A percentile compares a stretch with the other conserved stretches of the same genome.
phyloP scores from a whole-genome alignment of 768 basidiomycete species.

The Suillus alpinus region DNA sequence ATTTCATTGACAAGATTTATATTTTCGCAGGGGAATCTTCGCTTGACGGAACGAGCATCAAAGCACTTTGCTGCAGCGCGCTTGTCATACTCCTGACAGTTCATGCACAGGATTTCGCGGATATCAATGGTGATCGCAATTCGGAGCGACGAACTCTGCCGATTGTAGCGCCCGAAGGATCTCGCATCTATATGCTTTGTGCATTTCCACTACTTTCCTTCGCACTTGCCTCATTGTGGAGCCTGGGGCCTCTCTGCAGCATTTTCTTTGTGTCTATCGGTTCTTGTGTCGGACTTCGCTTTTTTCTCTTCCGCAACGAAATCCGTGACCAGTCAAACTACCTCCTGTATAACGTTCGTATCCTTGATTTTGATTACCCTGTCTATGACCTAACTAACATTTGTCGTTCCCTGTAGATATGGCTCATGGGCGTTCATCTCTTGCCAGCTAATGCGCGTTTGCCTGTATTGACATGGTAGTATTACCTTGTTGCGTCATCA shows the following conservation, averaged over 20 bases:
- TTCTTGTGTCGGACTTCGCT: slow-evolving; percentile 14
- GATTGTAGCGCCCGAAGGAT: slow-evolving; percentile 19
- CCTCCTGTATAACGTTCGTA: slow-evolving; percentile 14
- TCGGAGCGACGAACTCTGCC: slow-evolving; percentile 31
- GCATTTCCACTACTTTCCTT: slow-evolving; percentile 15
- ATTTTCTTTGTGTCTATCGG: slow-evolving; percentile 10
- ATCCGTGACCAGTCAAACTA: slow-evolving; percentile 11
- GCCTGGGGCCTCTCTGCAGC: slow-evolving; percentile 9
- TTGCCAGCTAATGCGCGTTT: not conserved
- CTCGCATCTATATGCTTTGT: slow-evolving; percentile 10
- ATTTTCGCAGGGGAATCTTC: not conserved
- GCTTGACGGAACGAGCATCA: slow-evolving; percentile 7
- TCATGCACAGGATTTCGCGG: slow-evolving; percentile 35
- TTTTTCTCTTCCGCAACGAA: slow-evolving; percentile 11
- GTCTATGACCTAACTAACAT: not conserved
- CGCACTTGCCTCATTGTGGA: slow-evolving; percentile 6
- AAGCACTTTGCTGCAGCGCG: slow-evolving; percentile 20
- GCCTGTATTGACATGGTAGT: not conserved
- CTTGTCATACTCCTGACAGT: slow-evolving; percentile 35
- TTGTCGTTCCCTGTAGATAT: not conserved
- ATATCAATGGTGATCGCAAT: slow-evolving; percentile 29
- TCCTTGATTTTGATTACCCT: not conserved
- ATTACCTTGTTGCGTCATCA: not conserved
- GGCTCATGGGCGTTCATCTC: not conserved
- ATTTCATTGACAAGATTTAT: slow-evolving; percentile 7